Base-by-base conservation (phyloP, 1,139 yeast species). In the Yamadazyma spencermartinsiae region DNA sequence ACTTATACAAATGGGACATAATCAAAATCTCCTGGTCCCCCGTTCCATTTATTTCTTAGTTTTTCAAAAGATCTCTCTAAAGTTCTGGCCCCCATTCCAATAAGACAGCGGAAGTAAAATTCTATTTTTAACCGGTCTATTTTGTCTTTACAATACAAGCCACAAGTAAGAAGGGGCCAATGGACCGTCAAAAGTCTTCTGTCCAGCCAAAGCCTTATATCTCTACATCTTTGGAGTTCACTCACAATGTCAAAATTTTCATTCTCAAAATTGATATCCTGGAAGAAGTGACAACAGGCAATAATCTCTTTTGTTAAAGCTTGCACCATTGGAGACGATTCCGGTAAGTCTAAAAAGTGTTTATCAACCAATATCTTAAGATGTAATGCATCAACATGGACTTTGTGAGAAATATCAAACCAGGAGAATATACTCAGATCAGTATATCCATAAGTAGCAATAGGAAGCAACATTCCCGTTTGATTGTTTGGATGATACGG, bases 391-490 rank as follows among this genome's bases (percentile, higher is more conserved):
- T 50, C 33, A 2, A 49, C 37, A 36, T 49, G 54, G 15, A 49
- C 41, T 31, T 48, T 49, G 31, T 50, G 52, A 26, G 49, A 43
- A 10, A 48, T 31, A 37, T 50, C 54, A 39, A 45, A 50, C 54
- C 54, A 50, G 10, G 52, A 49, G 33, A 47, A 50, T 16, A 50
- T 49, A 2, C 42, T 18, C n/a, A 39, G 34, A 33, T 36, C 35
- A 5, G 37, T 44, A 33, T 49, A 48, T 3, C 54, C 54, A 37
- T 47, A 50, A 4, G 50, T 45, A 34, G 49, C 54, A 14, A 30
- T 31, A 7, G 54, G 54, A 10, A 50, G 40, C 31, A 38, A 48
- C 39, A 48, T 37, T 2, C 52, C 54, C n/a, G 51, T 42, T 34
- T 41, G 40, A 16, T 28, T 28, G 17, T 28, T 28, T 4, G 54